Base-by-base conservation (phyloP, 2,329 filamentous ascomycete genomes). In the Apiospora sp. region DNA sequence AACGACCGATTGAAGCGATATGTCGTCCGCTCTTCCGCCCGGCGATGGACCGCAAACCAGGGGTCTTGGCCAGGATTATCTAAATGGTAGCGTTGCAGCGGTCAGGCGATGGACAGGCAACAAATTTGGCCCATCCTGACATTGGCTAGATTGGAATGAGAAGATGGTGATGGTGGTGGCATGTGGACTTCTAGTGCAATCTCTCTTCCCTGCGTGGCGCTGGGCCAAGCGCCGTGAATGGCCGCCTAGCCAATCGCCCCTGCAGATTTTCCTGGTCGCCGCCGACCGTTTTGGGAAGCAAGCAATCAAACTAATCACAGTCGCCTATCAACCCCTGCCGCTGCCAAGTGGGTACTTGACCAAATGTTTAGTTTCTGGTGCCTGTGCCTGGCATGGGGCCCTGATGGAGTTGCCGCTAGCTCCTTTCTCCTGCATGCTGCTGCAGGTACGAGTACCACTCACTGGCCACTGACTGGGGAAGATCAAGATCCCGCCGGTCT, bases 261-360 rank as follows among this genome's bases (percentile, higher is more conserved):
- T 64, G 58, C 58, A 64, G 54, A 58, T 58, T 34, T 22, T 12
- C 54, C 58, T 34, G 37, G 58, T 64, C 58, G 58, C 58, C 41
- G 19, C 58, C n/a, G 58, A 64, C 58, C 58, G 58, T 64, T 64
- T 64, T 41, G 58, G 58, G 30, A 41, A 64, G 19, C 30, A 37
- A 22, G 58, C 58, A 64, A 64, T 64, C 58, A 64, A 64, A 64
- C 58, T 64, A 64, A 64, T 64, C 58, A 61, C 30, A 61, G 22
- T 19, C 30, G 54, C 30, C 54, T 27, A 58, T 10, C 10, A 34
- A 22, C 58, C 58, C 58, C 58, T 64, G 58, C 34, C 10, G 1
- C 10, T 64, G 14, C 44, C 19, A n/a, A 41, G 58, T 64, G 34
- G 58, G 58, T 37, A 37, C 22, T 49, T 24, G 24, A 22, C 24